Evolutionary conservation across 768 basidiomycete species (phyloP).

Genomic region (Kwoniella sp.): DNA sequence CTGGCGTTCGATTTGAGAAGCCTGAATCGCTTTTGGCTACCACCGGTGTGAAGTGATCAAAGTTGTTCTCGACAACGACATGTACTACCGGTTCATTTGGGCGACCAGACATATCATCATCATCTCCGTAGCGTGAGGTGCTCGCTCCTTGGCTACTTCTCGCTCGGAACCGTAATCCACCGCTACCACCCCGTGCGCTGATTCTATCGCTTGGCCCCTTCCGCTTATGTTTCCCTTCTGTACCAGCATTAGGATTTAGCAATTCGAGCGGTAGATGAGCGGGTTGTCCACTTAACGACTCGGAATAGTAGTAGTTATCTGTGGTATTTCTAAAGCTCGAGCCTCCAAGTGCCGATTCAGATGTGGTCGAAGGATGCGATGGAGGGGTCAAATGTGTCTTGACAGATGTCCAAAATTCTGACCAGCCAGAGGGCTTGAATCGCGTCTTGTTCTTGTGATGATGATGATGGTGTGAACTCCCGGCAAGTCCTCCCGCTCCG

Average conservation of each 20-base stretch:
- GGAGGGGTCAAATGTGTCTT: conserved; percentile 42
- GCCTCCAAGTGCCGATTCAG: conserved; percentile 44
- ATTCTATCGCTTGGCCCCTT: not conserved
- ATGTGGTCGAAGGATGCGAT: conserved; percentile 54
- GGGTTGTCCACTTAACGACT: conserved; percentile 13
- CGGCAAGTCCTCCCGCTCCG: not conserved
- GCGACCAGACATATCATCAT: conserved; percentile 36
- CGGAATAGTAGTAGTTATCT: conserved; percentile 28
- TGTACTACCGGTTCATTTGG: conserved; percentile 44
- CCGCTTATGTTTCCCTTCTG: conserved; percentile 32
- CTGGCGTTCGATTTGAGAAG: conserved; percentile 34
- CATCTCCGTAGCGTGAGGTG: conserved; percentile 43
- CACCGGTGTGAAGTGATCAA: conserved; percentile 46
- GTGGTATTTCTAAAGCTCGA: conserved; percentile 30
- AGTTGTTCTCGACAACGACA: conserved; percentile 51
- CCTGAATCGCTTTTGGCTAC: conserved; percentile 48
- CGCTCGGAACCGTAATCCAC: conserved; percentile 4
- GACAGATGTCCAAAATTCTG: conserved; percentile 33
- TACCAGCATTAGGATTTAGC: conserved; percentile 35
- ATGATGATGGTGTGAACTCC: not conserved
- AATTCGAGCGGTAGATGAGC: conserved; percentile 32
- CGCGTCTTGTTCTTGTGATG: conserved; percentile 23
- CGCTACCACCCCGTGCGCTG: conserved; percentile 22
- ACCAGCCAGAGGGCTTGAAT: conserved; percentile 33
- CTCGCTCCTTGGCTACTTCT: conserved; percentile 28